These are phyloP conservation scores for Ramaria rubella DNA, from an alignment of 768 basidiomycete species.

Conservation along the genomic window DNA sequence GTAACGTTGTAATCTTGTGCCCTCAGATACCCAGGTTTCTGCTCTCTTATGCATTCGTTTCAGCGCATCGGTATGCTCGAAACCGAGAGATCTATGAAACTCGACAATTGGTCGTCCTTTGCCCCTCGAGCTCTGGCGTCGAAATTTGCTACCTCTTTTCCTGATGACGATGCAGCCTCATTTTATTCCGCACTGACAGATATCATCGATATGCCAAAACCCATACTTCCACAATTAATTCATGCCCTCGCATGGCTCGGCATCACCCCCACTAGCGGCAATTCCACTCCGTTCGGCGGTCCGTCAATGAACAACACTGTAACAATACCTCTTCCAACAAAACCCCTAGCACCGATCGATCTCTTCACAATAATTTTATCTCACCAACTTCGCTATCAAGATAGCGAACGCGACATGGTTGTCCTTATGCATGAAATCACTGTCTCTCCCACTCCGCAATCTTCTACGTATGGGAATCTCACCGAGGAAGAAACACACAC, in stretches of 20 bases:
- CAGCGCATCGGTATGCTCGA: conserved; percentile 63
- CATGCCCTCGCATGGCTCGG: conserved; percentile 49
- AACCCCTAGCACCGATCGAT: conserved; percentile 53
- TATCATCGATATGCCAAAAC: neutral
- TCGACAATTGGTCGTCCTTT: conserved; percentile 35
- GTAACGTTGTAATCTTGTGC: neutral
- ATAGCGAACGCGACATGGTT: conserved; percentile 78
- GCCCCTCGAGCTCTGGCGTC: conserved; percentile 29
- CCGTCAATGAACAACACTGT: neutral
- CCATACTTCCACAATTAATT: conserved; percentile 17
- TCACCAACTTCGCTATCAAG: conserved; percentile 60
- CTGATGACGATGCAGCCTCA: conserved; percentile 15
- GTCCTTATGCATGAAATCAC: conserved; percentile 81
- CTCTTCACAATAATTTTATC: conserved; percentile 68
- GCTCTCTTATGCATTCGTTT: conserved; percentile 67
- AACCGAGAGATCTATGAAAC: conserved; percentile 25
- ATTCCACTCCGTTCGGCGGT: conserved; percentile 29
- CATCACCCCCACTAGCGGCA: conserved; percentile 28
- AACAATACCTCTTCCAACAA: conserved; percentile 1
- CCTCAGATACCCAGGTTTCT: conserved; percentile 77
- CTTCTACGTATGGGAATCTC: neutral
- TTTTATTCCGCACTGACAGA: conserved; percentile 1
- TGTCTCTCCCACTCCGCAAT: conserved; percentile 24
- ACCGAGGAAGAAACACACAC: conserved; percentile 49
- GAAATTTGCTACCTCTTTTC: conserved; percentile 19